Evolutionary conservation across 306 rosid genomes (phyloP).

Genomic region (Malus orientalis): DNA sequence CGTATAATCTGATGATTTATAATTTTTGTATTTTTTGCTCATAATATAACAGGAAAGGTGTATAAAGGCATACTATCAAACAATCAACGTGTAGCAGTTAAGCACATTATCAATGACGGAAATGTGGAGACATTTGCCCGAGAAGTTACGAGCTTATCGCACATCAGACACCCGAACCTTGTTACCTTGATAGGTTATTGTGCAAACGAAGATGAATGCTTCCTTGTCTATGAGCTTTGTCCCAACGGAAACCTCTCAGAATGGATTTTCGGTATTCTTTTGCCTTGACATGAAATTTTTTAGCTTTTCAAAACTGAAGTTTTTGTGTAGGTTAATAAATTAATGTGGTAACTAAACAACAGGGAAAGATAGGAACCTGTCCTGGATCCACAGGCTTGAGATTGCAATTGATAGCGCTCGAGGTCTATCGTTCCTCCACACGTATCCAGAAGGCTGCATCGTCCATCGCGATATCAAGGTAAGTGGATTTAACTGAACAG

Average conservation of each 20-base stretch:
- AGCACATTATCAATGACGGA: slow-evolving; percentile 42
- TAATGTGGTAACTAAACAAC: background rate
- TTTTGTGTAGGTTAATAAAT: background rate
- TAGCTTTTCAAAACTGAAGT: background rate
- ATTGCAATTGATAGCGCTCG: slow-evolving; percentile 46
- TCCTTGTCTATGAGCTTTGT: slow-evolving; percentile 63
- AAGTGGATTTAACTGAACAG: background rate
- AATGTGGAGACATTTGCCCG: slow-evolving; percentile 48
- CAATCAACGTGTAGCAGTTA: slow-evolving; percentile 40
- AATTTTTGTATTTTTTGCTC: background rate
- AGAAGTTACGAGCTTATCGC: slow-evolving; percentile 53
- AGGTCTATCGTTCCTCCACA: slow-evolving; percentile 56
- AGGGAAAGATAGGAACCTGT: slow-evolving; percentile 45
- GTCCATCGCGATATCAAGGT: slow-evolving; percentile 68
- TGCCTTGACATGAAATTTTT: background rate
- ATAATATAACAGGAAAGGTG: slow-evolving; percentile 39
- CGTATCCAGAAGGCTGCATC: slow-evolving; percentile 52
- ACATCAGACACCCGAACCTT: slow-evolving; percentile 49
- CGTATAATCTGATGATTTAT: background rate
- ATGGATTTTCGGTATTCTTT: slow-evolving; percentile 51
- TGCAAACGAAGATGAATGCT: slow-evolving; percentile 41
- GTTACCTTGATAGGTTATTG: slow-evolving; percentile 47
- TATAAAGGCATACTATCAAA: slow-evolving; percentile 46
- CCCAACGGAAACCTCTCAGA: slow-evolving; percentile 59
- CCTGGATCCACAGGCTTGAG: slow-evolving; percentile 55